A percentile compares a stretch with the other conserved stretches of the same genome.
These are phyloP conservation scores for Boletus reticuloceps DNA, from an alignment of 768 basidiomycete species.

Conservation along the genomic window DNA sequence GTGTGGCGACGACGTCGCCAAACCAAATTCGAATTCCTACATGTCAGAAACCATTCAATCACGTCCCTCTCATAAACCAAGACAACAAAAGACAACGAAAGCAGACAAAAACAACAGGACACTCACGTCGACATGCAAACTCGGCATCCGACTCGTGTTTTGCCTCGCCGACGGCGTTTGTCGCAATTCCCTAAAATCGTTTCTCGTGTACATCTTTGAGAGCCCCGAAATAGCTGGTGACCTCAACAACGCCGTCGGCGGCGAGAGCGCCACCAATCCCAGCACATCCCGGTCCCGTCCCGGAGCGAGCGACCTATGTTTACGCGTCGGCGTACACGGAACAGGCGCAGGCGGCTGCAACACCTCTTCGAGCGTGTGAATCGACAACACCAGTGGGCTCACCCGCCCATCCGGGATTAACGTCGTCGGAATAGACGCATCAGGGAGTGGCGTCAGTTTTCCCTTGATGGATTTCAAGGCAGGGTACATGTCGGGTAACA, in stretches of 20 bases:
- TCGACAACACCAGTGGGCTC: constrained; percentile 37
- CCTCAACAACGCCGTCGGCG: constrained; percentile 65
- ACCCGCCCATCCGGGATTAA: constrained; percentile 33
- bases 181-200: constrained; percentile 78
- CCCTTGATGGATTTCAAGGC: constrained; percentile 34
- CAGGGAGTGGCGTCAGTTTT: constrained; percentile 28
- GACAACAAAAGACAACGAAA: neutral
- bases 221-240: constrained; percentile 73
- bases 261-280: constrained; percentile 64
- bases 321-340: constrained; percentile 56
- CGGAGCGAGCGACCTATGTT: constrained; percentile 26
- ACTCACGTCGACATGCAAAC: constrained; percentile 77
- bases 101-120: constrained; percentile 14
- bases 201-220: constrained; percentile 77
- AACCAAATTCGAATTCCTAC: constrained; percentile 37
- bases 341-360: constrained; percentile 38
- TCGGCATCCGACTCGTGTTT: constrained; percentile 84
- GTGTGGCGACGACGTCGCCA: constrained; percentile 28
- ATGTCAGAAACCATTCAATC: neutral
- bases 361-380: constrained; percentile 47
- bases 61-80: neutral
- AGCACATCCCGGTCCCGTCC: constrained; percentile 36
- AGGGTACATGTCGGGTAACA: constrained; percentile 26
- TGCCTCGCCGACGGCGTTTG: constrained; percentile 66
- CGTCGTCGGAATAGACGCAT: constrained; percentile 25